Conservation (phyloP, 2,329 filamentous ascomycete genomes). For the Arthrobotrys megalospora region DNA sequence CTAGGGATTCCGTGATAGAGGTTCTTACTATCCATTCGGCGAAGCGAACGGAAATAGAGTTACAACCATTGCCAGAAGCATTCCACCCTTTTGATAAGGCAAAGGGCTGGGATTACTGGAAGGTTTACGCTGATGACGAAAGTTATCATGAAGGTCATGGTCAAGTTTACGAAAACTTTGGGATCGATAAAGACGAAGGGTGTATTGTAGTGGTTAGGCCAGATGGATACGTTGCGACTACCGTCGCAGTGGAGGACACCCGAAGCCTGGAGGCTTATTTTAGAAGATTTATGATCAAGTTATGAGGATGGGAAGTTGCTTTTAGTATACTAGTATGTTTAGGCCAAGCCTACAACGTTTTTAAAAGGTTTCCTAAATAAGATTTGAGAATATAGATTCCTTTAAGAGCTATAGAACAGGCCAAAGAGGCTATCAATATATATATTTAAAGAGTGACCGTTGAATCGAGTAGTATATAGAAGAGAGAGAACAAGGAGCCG, state of each 20-base stretch:
- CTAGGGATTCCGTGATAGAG: conserved; percentile 72
- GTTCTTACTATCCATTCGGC: conserved; percentile 75
- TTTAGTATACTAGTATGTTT: background rate
- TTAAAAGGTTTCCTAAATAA: too few species aligned
- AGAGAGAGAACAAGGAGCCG: too few species aligned
- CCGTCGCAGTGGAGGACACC: conserved; percentile 28
- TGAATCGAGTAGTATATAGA: too few species aligned
- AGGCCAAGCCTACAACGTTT: too few species aligned
- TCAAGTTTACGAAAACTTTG: conserved; percentile 73
- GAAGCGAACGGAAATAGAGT: conserved; percentile 68
- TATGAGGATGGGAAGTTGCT: background rate
- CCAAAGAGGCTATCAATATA: background rate
- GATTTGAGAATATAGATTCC: too few species aligned
- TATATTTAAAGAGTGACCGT: conserved; percentile 10
- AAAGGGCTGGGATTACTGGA: conserved; percentile 73
- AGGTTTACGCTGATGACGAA: conserved; percentile 73
- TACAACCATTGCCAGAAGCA: conserved; percentile 72
- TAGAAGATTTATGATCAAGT: conserved; percentile 51
- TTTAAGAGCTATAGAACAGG: background rate
- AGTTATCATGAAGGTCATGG: conserved; percentile 73
- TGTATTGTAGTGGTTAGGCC: conserved; percentile 76
- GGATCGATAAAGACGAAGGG: conserved; percentile 72
- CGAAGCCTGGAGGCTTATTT: conserved; percentile 51
- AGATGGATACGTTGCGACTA: conserved; percentile 75
- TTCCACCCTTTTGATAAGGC: conserved; percentile 67